A percentile compares a stretch with the other conserved stretches of the same genome.
These are phyloP conservation scores for Chalaropsis thielavioides DNA, from an alignment of 2,329 filamentous ascomycete species.

Conservation along the genomic window DNA sequence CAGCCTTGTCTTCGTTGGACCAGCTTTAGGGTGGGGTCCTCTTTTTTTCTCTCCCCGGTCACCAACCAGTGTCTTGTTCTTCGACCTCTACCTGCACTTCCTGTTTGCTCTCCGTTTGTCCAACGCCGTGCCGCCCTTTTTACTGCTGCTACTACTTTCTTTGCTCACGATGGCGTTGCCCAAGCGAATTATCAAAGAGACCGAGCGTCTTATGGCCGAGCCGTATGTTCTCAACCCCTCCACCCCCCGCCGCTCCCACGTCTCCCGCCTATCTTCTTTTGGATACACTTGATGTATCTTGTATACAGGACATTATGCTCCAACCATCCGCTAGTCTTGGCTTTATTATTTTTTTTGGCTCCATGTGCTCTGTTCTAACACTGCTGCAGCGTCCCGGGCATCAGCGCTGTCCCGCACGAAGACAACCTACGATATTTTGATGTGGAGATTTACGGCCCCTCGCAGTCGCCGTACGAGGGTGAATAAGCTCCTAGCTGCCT, in stretches of 20 bases:
- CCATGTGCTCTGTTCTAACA: background rate
- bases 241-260: background rate
- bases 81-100: background rate
- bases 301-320: background rate
- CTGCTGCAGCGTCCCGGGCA: conserved; percentile 65
- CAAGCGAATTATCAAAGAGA: conserved; percentile 97
- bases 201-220: conserved; percentile 89
- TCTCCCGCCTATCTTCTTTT: background rate
- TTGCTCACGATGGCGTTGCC: conserved; percentile 53
- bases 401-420: conserved; percentile 88
- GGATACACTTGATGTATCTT: background rate
- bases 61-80: background rate
- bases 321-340: background rate
- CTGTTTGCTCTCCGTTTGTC: background rate
- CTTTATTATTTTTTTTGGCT: background rate
- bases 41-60: background rate
- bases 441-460: conserved; percentile 85
- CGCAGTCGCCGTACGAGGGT: conserved; percentile 93
- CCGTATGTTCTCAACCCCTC: conserved; percentile 47
- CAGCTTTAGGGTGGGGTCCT: background rate
- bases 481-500: conserved; percentile 20
- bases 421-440: conserved; percentile 98
- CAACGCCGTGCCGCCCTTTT: background rate
- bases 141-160: background rate
- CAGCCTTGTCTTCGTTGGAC: background rate